A percentile compares a stretch with the other conserved stretches of the same genome.
Conservation (phyloP, 2,329 filamentous ascomycete species). For the Ophiognomonia clavigignenti-juglandacearum region DNA sequence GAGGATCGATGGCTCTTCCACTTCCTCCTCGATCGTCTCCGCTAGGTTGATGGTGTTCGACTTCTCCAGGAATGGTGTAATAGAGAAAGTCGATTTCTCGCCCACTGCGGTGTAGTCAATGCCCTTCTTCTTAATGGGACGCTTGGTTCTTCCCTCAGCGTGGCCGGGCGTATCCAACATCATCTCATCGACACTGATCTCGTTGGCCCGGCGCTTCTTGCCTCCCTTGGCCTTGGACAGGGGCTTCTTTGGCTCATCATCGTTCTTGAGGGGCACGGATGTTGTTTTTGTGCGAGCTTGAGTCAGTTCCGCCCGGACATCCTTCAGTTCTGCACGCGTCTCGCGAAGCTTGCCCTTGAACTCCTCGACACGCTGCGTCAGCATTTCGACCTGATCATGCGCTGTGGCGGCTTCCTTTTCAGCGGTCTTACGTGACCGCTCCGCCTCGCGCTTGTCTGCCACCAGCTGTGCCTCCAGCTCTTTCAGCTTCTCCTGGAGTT, state of each 20-base stretch:
- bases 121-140: constrained; percentile 50
- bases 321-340: constrained; percentile 69
- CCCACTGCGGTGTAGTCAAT: constrained; percentile 59
- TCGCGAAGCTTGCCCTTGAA: constrained; percentile 65
- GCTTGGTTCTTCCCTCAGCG: constrained; percentile 32
- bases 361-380: constrained; percentile 67
- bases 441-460: constrained; percentile 22
- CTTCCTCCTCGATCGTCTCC: constrained; percentile 34
- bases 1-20: constrained; percentile 23
- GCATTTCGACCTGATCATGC: constrained; percentile 55
- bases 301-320: constrained; percentile 42
- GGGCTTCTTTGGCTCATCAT: constrained; percentile 22
- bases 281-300: constrained; percentile 25
- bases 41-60: constrained; percentile 40
- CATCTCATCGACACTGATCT: constrained; percentile 42
- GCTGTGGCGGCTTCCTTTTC: constrained; percentile 56
- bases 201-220: constrained; percentile 42
- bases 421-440: constrained; percentile 32
- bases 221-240: constrained; percentile 30
- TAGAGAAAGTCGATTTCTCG: constrained; percentile 88
- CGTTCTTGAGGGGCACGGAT: constrained; percentile 22
- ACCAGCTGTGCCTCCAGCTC: constrained; percentile 38
- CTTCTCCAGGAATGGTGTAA: constrained; percentile 86
- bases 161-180: constrained; percentile 39
- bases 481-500: constrained; percentile 25